Conservation (phyloP, 2,329 filamentous ascomycete species). For the Fusarium coicis region DNA sequence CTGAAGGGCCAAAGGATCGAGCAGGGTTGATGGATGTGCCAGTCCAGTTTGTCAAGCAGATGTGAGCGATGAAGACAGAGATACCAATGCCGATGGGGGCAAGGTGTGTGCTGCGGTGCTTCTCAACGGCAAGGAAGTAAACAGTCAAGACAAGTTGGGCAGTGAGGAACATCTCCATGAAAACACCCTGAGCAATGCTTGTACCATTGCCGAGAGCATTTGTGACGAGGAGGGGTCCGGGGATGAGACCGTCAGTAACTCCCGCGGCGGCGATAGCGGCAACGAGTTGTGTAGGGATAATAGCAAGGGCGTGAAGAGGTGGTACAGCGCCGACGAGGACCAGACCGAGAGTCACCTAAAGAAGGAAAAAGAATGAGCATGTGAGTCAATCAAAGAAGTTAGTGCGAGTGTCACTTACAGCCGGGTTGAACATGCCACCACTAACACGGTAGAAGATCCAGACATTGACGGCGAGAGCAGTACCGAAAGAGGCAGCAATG, state of each 20-base stretch:
- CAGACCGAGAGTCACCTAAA: slow-evolving; percentile 66
- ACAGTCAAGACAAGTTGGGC: slow-evolving; percentile 71
- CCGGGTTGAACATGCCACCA: slow-evolving; percentile 63
- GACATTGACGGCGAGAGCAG: slow-evolving; percentile 63
- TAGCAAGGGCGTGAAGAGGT: slow-evolving; percentile 60
- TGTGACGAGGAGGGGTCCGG: slow-evolving; percentile 63
- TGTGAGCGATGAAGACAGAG: slow-evolving; percentile 71
- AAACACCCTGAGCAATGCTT: slow-evolving; percentile 67
- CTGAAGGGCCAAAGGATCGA: slow-evolving; percentile 61
- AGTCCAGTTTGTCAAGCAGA: slow-evolving; percentile 59
- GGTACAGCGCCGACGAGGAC: slow-evolving; percentile 67
- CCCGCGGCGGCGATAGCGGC: slow-evolving; percentile 69
- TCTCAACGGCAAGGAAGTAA: slow-evolving; percentile 77
- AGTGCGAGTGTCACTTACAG: slow-evolving; percentile 50
- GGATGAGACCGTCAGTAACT: slow-evolving; percentile 67
- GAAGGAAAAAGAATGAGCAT: background rate
- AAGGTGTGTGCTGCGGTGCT: slow-evolving; percentile 77
- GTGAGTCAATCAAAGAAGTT: background rate
- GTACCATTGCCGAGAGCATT: slow-evolving; percentile 66
- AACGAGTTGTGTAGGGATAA: slow-evolving; percentile 67
- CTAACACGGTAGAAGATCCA: slow-evolving; percentile 68
- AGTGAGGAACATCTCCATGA: slow-evolving; percentile 75
- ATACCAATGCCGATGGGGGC: slow-evolving; percentile 79
- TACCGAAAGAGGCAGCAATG: slow-evolving; percentile 61
- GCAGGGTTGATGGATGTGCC: slow-evolving; percentile 63